Conservation (phyloP, 2,329 filamentous ascomycete species). For the Madurella mycetomatis region DNA sequence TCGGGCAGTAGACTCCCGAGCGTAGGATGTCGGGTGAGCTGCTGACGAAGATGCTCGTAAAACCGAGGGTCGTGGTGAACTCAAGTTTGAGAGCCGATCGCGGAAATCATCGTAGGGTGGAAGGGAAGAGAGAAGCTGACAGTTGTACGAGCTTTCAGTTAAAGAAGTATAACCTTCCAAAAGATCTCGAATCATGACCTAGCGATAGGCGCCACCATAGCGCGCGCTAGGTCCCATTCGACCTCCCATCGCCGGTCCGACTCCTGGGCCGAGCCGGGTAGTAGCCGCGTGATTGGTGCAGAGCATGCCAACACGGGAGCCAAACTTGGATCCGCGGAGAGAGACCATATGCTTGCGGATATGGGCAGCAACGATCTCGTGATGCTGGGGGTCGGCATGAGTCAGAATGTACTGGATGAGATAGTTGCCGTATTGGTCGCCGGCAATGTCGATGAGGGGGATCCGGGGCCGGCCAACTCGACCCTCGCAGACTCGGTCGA, state of each 20-base stretch:
- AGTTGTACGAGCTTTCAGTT: neutral
- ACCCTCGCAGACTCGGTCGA: slow-evolving; percentile 90
- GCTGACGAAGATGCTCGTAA: slow-evolving; percentile 35
- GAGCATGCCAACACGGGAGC: slow-evolving; percentile 96
- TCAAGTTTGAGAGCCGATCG: slow-evolving; percentile 31
- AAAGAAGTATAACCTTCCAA: slow-evolving; percentile 2
- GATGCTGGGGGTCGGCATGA: slow-evolving; percentile 80
- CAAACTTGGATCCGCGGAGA: slow-evolving; percentile 95
- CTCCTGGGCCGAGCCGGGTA: slow-evolving; percentile 82
- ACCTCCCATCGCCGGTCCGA: slow-evolving; percentile 58
- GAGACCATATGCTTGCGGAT: slow-evolving; percentile 99
- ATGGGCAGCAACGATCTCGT: slow-evolving; percentile 87
- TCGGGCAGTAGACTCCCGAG: slow-evolving; percentile 35
- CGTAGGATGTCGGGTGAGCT: slow-evolving; percentile 38
- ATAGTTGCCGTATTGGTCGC: slow-evolving; percentile 98
- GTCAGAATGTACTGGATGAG: slow-evolving; percentile 95
- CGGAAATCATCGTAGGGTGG: slow-evolving; percentile 17
- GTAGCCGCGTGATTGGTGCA: slow-evolving; percentile 91
- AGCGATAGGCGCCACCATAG: slow-evolving; percentile 57
- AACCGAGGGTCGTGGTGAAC: slow-evolving; percentile 29
- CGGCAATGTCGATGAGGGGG: slow-evolving; percentile 94
- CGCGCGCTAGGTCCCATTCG: slow-evolving; percentile 57
- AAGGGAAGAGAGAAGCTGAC: slow-evolving; percentile 11
- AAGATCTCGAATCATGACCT: slow-evolving; percentile 20
- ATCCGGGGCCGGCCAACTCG: slow-evolving; percentile 88